Percentiles rank a stretch among this genome's conserved stretches.
Conservation (phyloP, 352 stramenopile genomes). For the Globisporangium radiosum region DNA sequence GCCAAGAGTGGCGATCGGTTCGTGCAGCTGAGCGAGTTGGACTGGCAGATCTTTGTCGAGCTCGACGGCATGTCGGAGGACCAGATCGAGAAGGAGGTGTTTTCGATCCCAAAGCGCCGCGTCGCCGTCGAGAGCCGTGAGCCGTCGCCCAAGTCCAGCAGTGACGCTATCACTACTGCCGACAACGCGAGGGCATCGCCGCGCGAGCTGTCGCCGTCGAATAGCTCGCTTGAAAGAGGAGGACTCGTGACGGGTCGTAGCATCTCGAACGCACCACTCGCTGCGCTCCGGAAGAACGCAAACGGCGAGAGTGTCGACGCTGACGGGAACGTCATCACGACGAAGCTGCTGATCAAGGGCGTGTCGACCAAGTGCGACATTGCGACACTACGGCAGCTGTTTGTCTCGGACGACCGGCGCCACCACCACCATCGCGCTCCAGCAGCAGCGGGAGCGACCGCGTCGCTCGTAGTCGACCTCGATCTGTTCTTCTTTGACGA, state of each 20-base stretch:
- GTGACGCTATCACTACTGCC: conserved; percentile 1
- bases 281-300: conserved; percentile 3
- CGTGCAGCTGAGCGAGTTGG: conserved; percentile 22
- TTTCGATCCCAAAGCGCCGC: conserved; percentile 76
- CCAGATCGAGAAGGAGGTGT: conserved; percentile 49
- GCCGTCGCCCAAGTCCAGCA: conserved; percentile 23
- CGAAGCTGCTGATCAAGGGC: conserved; percentile 63
- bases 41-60: conserved; percentile 72
- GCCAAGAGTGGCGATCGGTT: conserved; percentile 16
- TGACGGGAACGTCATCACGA: conserved; percentile 44
- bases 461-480: conserved; percentile 27
- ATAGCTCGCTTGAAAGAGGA: not conserved
- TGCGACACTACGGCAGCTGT: conserved; percentile 32
- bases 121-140: conserved; percentile 23
- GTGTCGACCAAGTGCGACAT: conserved; percentile 48
- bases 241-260: not conserved
- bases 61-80: conserved; percentile 44
- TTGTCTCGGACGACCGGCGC: conserved; percentile 21
- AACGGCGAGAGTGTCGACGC: conserved; percentile 38
- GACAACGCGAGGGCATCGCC: not conserved
- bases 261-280: conserved; percentile 3
- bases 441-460: not conserved
- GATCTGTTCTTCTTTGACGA: conserved; percentile 74
- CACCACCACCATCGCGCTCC: not conserved
- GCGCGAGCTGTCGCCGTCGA: conserved; percentile 6